Evolutionary conservation across 208 protist species (phyloP).

Genomic region (Wallacemonas sp.): DNA sequence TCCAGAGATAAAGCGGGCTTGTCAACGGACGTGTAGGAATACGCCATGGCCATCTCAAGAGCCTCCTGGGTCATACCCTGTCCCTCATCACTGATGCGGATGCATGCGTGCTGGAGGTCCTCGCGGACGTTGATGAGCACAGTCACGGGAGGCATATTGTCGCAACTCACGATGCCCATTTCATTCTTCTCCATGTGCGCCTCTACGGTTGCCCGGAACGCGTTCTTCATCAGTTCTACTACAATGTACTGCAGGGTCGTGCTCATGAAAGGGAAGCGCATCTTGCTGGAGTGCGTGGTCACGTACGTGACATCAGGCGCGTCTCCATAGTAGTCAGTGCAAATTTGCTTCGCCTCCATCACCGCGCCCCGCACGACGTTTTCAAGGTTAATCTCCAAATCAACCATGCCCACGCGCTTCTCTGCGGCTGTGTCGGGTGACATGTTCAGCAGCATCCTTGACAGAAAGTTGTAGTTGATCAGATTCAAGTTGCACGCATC

Average conservation of each 20-base stretch:
- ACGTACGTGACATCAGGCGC: constrained; percentile 88
- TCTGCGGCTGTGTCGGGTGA: constrained; percentile 29
- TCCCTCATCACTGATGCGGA: constrained; percentile 85
- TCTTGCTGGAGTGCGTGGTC: constrained; percentile 51
- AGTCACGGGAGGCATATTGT: constrained; percentile 78
- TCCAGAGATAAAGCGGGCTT: constrained; percentile 47
- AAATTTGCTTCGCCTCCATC: constrained; percentile 89
- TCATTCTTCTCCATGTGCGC: constrained; percentile 75
- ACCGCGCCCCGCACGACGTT: constrained; percentile 82
- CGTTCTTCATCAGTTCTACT: constrained; percentile 95
- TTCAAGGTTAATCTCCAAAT: constrained; percentile 84
- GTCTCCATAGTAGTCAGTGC: constrained; percentile 87
- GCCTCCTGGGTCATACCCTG: constrained; percentile 76
- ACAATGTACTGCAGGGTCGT: constrained; percentile 95
- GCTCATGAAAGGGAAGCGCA: constrained; percentile 91
- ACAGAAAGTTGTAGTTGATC: constrained; percentile 88
- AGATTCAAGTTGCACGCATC: constrained; percentile 66
- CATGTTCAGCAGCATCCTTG: constrained; percentile 74
- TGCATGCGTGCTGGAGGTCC: constrained; percentile 74
- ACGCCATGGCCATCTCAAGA: constrained; percentile 87
- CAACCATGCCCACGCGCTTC: constrained; percentile 78
- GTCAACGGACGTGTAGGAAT: constrained; percentile 92
- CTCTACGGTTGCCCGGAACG: constrained; percentile 90
- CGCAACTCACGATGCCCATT: constrained; percentile 66
- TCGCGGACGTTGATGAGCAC: constrained; percentile 77